phyloP scores from a whole-genome alignment of 768 basidiomycete species.

The Kwoniella pini region DNA sequence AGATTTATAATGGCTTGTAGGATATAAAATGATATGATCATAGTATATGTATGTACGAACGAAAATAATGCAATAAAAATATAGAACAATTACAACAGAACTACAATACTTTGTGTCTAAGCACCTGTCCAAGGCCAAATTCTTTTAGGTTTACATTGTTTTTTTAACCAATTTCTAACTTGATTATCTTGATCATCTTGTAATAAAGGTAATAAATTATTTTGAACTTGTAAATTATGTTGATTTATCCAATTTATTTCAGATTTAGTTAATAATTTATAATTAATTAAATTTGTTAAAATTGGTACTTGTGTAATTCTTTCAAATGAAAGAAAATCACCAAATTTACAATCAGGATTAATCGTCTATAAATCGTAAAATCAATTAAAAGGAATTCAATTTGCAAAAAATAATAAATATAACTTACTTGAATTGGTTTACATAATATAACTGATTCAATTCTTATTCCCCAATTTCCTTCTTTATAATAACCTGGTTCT shows the following conservation, averaged over 20 bases:
- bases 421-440: conserved; percentile 63
- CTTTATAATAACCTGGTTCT: conserved; percentile 87
- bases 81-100: no score
- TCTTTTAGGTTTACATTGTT: conserved; percentile 33
- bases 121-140: conserved; percentile 46
- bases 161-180: conserved; percentile 47
- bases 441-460: conserved; percentile 86
- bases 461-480: conserved; percentile 82
- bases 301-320: conserved; percentile 76
- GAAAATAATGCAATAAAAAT: no score
- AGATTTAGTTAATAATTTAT: conserved; percentile 75
- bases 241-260: conserved; percentile 84
- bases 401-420: not conserved
- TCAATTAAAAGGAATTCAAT: not conserved
- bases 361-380: not conserved
- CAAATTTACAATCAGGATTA: not conserved
- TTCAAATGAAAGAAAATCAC: conserved; percentile 18
- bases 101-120: no score
- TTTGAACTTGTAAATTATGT: conserved; percentile 42
- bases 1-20: no score
- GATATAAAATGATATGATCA: no score
- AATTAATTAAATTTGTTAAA: conserved; percentile 84
- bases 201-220: conserved; percentile 41
- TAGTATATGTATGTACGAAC: no score
- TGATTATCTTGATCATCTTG: conserved; percentile 38